Evolutionary conservation across 768 basidiomycete species (phyloP).

Genomic region (Mycena pura): DNA sequence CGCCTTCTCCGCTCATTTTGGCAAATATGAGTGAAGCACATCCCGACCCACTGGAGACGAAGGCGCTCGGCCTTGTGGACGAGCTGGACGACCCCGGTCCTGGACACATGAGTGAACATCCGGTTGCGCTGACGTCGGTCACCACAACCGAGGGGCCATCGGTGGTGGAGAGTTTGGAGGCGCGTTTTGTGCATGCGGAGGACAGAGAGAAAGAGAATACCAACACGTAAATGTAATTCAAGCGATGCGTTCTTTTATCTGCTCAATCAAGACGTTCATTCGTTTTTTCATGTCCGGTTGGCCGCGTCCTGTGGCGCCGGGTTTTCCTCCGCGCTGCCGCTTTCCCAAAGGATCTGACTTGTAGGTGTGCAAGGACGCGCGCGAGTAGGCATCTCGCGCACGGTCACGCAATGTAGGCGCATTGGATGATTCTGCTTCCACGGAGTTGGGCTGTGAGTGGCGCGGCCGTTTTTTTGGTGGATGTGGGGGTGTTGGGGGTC

Average conservation of each 20-base stretch:
- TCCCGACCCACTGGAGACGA: conserved; percentile 49
- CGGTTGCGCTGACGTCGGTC: conserved; percentile 71
- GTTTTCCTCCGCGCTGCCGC: conserved; percentile 34
- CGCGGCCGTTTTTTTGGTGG: conserved; percentile 23
- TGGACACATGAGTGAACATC: conserved; percentile 84
- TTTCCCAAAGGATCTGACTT: conserved; percentile 50
- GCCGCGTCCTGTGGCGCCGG: conserved; percentile 43
- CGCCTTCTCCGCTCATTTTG: conserved; percentile 74
- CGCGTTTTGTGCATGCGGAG: conserved; percentile 60
- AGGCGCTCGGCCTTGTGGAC: conserved; percentile 79
- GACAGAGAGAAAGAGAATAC: conserved; percentile 62
- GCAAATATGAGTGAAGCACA: conserved; percentile 41
- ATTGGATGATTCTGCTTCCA: conserved; percentile 7
- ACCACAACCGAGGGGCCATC: conserved; percentile 48
- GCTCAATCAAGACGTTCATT: conserved; percentile 87
- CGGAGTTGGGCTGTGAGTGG: conserved; percentile 27
- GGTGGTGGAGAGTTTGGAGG: conserved; percentile 53
- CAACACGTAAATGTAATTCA: conserved; percentile 33
- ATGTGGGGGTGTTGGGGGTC: conserved; percentile 6
- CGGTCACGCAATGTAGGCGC: conserved; percentile 61
- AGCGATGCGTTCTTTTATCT: conserved; percentile 70
- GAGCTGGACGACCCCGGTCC: conserved; percentile 86
- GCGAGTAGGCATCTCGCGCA: conserved; percentile 67
- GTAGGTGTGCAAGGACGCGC: conserved; percentile 61
- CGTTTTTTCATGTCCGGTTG: conserved; percentile 80